A percentile compares a stretch with the other conserved stretches of the same genome.
Conservation (phyloP, 2,329 filamentous ascomycete species). For the Sporothrix variecibatus region DNA sequence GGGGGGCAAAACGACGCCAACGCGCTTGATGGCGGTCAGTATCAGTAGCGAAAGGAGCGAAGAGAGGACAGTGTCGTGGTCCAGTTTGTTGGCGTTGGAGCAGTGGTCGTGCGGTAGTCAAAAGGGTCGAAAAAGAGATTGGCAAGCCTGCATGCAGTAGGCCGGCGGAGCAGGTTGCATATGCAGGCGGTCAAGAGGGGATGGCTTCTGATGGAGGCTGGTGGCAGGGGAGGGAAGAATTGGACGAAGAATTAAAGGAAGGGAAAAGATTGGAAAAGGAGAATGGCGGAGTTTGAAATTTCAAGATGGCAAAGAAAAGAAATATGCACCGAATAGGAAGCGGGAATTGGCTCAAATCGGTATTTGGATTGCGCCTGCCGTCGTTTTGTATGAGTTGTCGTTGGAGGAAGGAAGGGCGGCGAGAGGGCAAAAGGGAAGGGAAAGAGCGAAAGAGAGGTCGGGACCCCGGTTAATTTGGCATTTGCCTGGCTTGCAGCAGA, state of each 20-base stretch:
- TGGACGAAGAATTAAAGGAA: not conserved
- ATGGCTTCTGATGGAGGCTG: not conserved
- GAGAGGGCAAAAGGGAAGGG: not conserved
- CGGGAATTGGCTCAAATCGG: constrained; percentile 18
- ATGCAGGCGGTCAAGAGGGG: constrained; percentile 26
- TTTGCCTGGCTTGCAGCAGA: not conserved
- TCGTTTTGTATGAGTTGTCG: constrained; percentile 2
- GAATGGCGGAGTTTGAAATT: not conserved
- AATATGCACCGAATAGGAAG: constrained; percentile 6
- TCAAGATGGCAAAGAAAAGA: constrained; percentile 7
- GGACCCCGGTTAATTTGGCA: constrained; percentile 12
- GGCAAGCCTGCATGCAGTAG: constrained; percentile 22
- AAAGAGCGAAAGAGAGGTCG: constrained; percentile 11
- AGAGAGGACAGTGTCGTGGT: constrained; percentile 7
- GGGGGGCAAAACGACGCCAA: constrained; percentile 23
- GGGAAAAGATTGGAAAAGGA: not conserved
- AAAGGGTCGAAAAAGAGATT: constrained; percentile 16
- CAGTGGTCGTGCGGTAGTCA: constrained; percentile 14
- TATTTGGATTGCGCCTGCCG: not conserved
- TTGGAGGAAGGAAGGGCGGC: constrained; percentile 1
- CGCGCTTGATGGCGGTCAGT: constrained; percentile 26
- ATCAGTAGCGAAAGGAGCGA: constrained; percentile 9
- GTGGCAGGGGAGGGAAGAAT: not conserved
- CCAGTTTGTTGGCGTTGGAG: not conserved
- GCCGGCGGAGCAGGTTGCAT: constrained; percentile 8